Base-by-base conservation (phyloP, 2,329 filamentous ascomycete genomes). In the Alternaria burnsii region DNA sequence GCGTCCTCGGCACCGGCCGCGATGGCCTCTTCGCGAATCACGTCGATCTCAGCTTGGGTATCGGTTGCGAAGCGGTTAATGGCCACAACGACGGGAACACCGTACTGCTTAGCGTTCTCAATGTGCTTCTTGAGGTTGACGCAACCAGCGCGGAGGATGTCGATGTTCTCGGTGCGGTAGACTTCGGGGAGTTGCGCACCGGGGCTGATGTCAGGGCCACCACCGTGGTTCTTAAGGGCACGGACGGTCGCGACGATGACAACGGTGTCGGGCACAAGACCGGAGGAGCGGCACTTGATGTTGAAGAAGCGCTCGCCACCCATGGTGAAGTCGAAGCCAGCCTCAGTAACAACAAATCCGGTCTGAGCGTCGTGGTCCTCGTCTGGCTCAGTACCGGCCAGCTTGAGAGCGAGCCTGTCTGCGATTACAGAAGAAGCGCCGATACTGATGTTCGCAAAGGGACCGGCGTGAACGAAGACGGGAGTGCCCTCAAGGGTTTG, bases 261-360 rank as follows among this genome's bases (percentile, higher is more conserved):
- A 7, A 97, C 94, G 1, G 93, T 92, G 74, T 99, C 95, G 2
- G 95, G 95, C 3, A 93, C 88, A 46, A 99, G 89, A 24, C 94
- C 94, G 6, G 94, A 97, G 10, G 93, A 91, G 62, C 95, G 91
- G 83, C 95, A 98, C 86, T 99, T 99, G 85, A 99, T 98, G 84
- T 99, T 98, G 88, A 99, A 98, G 86, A 99, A 99, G 53, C 95
- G 91, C 86, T 99, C 95, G 65, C 95, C 95, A 67, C 95, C 95
- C 95, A 99, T 99, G 73, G 95, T 98, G 82, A 99, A 99, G 81
- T 99, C 95, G 79, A 99, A 99, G 10, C 95, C 95, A 54, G 95
- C 94, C 80, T 99, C 95, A 2, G 95, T 99, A 38, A 99, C 89
- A 22, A 97, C 94, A 72, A 95, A 98, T 10, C 95, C 95, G 30